Base-by-base conservation (phyloP, 805 yeast species). In the Priceomyces melissophilus region DNA sequence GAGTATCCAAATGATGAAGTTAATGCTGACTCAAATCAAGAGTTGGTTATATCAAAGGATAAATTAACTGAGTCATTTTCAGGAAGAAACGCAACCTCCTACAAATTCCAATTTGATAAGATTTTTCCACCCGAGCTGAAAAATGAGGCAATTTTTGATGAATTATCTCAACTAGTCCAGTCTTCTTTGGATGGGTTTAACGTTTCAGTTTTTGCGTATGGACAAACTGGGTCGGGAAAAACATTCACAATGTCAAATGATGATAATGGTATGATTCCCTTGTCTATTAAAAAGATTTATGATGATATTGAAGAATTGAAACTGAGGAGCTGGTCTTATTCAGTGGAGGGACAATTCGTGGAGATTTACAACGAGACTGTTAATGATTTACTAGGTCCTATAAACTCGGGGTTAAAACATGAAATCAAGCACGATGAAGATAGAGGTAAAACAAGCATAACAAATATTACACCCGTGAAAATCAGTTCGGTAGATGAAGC, bases 201-300 rank as follows among this genome's bases (percentile, higher is more conserved):
- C 51, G 96, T 89, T 2, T 89, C 97, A 60, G 87, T 93, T 1
- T 89, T 89, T 62, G 96, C 96, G 4, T 91, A 93, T 59, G 99
- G 99, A 1, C 99, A 91, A 61, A 93, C 99, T 0, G 96, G 87
- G 76, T 67, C 97, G 0, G 99, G 99, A 3, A 91, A 91, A 58
- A 91, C 98, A 0, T 82, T 65, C 58, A 93, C 99, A 0, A 93
- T 91, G 98, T 76, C 89, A 2, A 65, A 67, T 42, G 65, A 76
- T 0, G 53, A 61, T 1, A 84, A 83, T 53, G 98, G 99, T 11
- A 78, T 91, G 69, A 87, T 89, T 27, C 88, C 95, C 1, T 69
- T 78, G 12, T 84, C 96, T 0, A 73, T 90, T 10, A 60, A 67
- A 11, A 84, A 82, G 52, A 83, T 91, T 3, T 88, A 88, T 54